These are phyloP conservation scores for Cephalotrichum gorgonifer DNA, from an alignment of 2,329 filamentous ascomycete genomes.

Conservation along the genomic window DNA sequence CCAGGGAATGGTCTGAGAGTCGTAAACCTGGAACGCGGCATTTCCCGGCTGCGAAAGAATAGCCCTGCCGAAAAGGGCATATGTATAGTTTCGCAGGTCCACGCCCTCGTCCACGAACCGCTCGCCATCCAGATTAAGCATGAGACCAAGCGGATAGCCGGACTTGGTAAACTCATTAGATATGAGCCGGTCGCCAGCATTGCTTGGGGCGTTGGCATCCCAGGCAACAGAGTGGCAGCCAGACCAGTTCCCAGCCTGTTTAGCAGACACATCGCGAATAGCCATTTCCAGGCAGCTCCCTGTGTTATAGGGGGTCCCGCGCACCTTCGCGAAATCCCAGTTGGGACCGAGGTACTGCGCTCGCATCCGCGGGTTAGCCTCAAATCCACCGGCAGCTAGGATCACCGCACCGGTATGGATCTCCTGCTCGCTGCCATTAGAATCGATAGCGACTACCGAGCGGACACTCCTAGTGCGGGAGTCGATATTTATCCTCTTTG, in stretches of 20 bases:
- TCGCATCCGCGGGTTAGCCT: constrained; percentile 47
- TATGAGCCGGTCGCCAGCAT: constrained; percentile 43
- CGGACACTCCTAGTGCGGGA: constrained; percentile 11
- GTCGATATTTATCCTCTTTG: constrained; percentile 27
- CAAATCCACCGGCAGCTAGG: constrained; percentile 53
- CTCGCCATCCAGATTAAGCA: constrained; percentile 47
- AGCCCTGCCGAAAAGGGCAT: constrained; percentile 53
- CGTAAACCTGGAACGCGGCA: constrained; percentile 56
- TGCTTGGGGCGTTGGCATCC: constrained; percentile 49
- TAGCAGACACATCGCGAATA: constrained; percentile 37
- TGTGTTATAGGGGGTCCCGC: constrained; percentile 55
- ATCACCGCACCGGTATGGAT: constrained; percentile 32
- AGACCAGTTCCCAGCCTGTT: constrained; percentile 46
- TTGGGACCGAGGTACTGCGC: constrained; percentile 41
- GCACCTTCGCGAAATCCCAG: constrained; percentile 52
- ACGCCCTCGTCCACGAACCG: constrained; percentile 58
- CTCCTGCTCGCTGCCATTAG: constrained; percentile 14
- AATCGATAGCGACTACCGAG: constrained; percentile 16
- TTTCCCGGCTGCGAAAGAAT: constrained; percentile 49
- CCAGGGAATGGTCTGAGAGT: constrained; percentile 38
- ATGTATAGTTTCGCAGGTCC: constrained; percentile 57
- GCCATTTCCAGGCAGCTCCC: constrained; percentile 47
- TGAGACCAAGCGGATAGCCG: constrained; percentile 56
- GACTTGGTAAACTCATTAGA: constrained; percentile 62
- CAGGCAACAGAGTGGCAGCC: constrained; percentile 56